These are phyloP conservation scores for Camellia oleifera DNA, from an alignment of 179 eudicot genomes.

Conservation along the genomic window DNA sequence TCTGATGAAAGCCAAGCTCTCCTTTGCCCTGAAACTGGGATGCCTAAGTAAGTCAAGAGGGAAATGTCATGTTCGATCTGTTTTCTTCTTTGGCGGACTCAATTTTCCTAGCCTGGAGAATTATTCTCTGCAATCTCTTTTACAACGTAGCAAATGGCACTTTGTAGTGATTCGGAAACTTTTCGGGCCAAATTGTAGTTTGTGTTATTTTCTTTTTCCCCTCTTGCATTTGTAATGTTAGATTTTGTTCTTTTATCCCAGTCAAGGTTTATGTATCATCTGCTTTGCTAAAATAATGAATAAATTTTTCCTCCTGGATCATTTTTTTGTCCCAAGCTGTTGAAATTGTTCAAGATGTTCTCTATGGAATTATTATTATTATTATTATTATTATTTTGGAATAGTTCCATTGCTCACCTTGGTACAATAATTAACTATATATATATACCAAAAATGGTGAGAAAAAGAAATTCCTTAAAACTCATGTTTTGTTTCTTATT, in stretches of 20 bases:
- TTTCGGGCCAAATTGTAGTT: neutral
- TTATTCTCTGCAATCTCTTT: neutral
- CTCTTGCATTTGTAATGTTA: neutral
- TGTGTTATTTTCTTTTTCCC: neutral
- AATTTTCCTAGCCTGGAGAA: neutral
- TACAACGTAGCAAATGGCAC: neutral
- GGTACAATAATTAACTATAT: no score
- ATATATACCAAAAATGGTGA: no score
- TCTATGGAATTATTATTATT: neutral
- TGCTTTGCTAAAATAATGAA: neutral
- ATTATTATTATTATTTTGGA: no score
- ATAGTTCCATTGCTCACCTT: neutral
- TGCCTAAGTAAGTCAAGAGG: conserved; percentile 58
- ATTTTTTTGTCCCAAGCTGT: neutral
- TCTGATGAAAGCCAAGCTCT: conserved; percentile 70
- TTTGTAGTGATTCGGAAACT: neutral
- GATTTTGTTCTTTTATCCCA: neutral
- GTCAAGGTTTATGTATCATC: neutral
- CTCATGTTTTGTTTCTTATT: no score
- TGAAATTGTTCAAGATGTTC: neutral
- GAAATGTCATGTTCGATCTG: neutral
- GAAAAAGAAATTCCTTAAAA: no score
- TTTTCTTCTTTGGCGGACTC: no score
- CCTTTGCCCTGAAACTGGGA: conserved; percentile 69
- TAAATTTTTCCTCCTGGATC: neutral